phyloP scores from a whole-genome alignment of 495 filamentous ascomycete species.

The Cenococcum geophilum region DNA sequence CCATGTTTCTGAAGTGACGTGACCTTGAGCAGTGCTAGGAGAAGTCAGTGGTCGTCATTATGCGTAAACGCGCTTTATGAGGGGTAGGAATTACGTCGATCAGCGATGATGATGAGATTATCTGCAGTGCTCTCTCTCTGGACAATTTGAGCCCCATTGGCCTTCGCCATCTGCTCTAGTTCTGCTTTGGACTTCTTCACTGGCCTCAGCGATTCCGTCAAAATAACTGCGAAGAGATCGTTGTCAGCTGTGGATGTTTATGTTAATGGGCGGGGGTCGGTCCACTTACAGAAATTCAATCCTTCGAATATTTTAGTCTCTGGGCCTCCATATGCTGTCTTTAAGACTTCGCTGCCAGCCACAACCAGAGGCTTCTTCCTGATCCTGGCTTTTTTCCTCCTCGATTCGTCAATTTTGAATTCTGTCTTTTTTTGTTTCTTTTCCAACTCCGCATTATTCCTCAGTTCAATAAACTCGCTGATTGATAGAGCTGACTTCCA shows the following conservation, averaged over 20 bases:
- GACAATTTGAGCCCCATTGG: constrained; percentile 75
- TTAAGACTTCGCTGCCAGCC: constrained; percentile 49
- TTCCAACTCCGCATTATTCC: constrained; percentile 64
- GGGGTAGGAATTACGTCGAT: constrained; percentile 43
- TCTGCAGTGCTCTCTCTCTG: constrained; percentile 60
- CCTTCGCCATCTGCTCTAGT: constrained; percentile 80
- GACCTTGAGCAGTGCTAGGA: constrained; percentile 62
- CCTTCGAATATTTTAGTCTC: constrained; percentile 62
- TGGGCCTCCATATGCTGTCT: constrained; percentile 49
- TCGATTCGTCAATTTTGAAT: constrained; percentile 74
- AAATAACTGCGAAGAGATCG: constrained; percentile 39
- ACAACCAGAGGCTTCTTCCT: constrained; percentile 64
- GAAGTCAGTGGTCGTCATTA: constrained; percentile 34
- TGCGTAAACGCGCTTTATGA: neutral
- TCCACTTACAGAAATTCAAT: constrained; percentile 56
- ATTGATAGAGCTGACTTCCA: constrained; percentile 77
- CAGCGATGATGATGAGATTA: constrained; percentile 66
- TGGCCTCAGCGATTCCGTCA: constrained; percentile 54
- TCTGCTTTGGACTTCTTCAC: constrained; percentile 69
- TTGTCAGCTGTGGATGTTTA: neutral
- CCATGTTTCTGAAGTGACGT: constrained; percentile 69
- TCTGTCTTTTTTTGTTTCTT: constrained; percentile 66
- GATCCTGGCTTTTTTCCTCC: constrained; percentile 51
- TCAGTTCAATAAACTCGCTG: constrained; percentile 68
- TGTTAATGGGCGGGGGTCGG: neutral